Conservation (phyloP, 352 stramenopile genomes). For the Pelagophyceae sp. region DNA sequence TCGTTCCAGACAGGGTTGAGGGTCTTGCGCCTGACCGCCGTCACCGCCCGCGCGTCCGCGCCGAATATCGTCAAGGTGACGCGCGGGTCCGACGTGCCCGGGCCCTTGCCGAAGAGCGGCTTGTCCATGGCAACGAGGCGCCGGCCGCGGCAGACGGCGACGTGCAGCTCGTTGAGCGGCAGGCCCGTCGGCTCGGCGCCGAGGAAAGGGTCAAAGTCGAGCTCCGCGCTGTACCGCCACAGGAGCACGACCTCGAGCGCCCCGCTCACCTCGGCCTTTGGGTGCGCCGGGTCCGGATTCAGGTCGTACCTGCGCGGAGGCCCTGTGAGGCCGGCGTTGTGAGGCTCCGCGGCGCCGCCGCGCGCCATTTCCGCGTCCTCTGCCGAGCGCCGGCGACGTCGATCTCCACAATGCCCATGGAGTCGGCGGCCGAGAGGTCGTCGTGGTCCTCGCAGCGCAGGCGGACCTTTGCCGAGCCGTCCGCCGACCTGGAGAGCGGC, state of each 20-base stretch:
- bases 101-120: background rate
- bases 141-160: background rate
- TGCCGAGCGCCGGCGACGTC: too few relatives aligned
- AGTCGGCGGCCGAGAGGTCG: background rate
- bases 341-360: background rate
- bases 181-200: background rate
- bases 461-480: background rate
- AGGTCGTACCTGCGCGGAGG: background rate
- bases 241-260: background rate
- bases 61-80: background rate
- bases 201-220: conserved; percentile 11
- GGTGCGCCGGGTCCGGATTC: background rate
- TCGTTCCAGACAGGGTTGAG: background rate
- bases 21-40: background rate
- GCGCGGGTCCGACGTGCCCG: background rate
- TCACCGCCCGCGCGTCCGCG: too few relatives aligned
- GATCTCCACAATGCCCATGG: background rate
- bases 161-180: conserved; percentile 4
- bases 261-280: background rate
- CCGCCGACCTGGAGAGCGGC: too few relatives aligned
- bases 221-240: background rate
- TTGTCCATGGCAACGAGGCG: background rate
- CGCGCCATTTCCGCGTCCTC: background rate
- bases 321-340: too few relatives aligned
- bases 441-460: conserved; percentile 4